These are phyloP conservation scores for Termitomyces sp. DNA, from an alignment of 768 basidiomycete species.

Conservation along the genomic window DNA sequence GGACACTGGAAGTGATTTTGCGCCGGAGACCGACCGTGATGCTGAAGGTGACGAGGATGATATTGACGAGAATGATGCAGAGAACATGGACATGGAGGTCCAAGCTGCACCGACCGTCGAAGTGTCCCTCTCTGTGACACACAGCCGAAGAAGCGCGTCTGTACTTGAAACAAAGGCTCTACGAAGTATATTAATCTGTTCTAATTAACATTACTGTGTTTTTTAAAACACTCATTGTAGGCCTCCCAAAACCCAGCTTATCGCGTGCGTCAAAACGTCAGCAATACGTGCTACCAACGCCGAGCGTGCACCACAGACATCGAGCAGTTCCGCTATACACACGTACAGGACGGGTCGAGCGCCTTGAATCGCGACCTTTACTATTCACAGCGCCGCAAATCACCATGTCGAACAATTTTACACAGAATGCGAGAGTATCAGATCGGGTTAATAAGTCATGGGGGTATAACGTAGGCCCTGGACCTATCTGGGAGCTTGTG, in stretches of 20 bases:
- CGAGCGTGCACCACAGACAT: constrained; percentile 70
- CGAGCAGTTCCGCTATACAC: constrained; percentile 58
- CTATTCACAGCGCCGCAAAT: constrained; percentile 41
- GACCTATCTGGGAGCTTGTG: constrained; percentile 73
- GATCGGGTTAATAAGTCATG: constrained; percentile 64
- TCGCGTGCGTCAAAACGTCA: constrained; percentile 38
- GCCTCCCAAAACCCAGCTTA: constrained; percentile 19
- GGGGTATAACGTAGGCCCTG: constrained; percentile 70
- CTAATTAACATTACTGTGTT: constrained; percentile 1
- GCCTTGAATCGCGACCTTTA: constrained; percentile 44
- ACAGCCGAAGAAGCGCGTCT: constrained; percentile 15
- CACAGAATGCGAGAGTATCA: constrained; percentile 37
- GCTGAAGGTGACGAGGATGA: constrained; percentile 21
- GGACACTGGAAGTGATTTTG: constrained; percentile 52
- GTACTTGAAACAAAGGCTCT: constrained; percentile 17
- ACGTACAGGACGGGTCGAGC: constrained; percentile 48
- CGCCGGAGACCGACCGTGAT: constrained; percentile 21
- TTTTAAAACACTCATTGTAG: constrained; percentile 2
- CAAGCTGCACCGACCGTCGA: constrained; percentile 18
- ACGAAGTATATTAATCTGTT: constrained; percentile 17
- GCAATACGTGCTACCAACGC: constrained; percentile 55
- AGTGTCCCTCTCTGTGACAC: constrained; percentile 6
- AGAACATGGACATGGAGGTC: constrained; percentile 21
- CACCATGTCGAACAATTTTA: constrained; percentile 52
- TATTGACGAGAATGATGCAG: constrained; percentile 10